Percentiles rank a stretch among this genome's conserved stretches.
These are phyloP conservation scores for Pseudogymnoascus sp. DNA, from an alignment of 2,329 filamentous ascomycete genomes.

Conservation along the genomic window DNA sequence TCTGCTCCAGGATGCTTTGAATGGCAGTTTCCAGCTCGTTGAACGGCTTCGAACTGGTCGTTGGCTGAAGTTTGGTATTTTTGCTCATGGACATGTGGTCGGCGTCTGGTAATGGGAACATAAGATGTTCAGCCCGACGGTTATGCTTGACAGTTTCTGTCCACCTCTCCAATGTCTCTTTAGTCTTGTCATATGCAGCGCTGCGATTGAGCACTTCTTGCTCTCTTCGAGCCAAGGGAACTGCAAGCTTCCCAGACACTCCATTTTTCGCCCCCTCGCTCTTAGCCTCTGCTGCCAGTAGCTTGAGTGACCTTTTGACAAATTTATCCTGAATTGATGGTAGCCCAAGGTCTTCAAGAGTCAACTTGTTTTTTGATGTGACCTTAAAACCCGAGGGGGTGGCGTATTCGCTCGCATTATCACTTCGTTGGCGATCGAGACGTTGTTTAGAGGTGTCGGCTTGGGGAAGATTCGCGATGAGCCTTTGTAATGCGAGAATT, in stretches of 20 bases:
- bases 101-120: slow-evolving; percentile 78
- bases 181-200: slow-evolving; percentile 84
- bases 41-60: slow-evolving; percentile 57
- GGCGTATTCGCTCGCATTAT: slow-evolving; percentile 52
- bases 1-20: slow-evolving; percentile 82
- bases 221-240: slow-evolving; percentile 76
- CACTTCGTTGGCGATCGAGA: slow-evolving; percentile 28
- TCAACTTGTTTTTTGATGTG: slow-evolving; percentile 60
- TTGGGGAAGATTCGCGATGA: slow-evolving; percentile 59
- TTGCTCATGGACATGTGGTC: slow-evolving; percentile 51
- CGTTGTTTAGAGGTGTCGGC: slow-evolving; percentile 29
- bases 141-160: slow-evolving; percentile 93
- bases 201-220: slow-evolving; percentile 78
- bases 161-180: slow-evolving; percentile 86
- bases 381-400: slow-evolving; percentile 55
- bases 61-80: slow-evolving; percentile 58
- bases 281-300: slow-evolving; percentile 60
- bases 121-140: slow-evolving; percentile 80
- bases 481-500: slow-evolving; percentile 58
- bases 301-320: slow-evolving; percentile 73
- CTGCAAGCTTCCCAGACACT: slow-evolving; percentile 65
- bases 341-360: slow-evolving; percentile 67
- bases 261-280: slow-evolving; percentile 39
- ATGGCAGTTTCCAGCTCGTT: slow-evolving; percentile 84
- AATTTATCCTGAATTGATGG: slow-evolving; percentile 65